Percentiles rank a stretch among this genome's conserved stretches.
Evolutionary conservation across 306 rosid genomes (phyloP).

Genomic region (Acacia melanoxylon): DNA sequence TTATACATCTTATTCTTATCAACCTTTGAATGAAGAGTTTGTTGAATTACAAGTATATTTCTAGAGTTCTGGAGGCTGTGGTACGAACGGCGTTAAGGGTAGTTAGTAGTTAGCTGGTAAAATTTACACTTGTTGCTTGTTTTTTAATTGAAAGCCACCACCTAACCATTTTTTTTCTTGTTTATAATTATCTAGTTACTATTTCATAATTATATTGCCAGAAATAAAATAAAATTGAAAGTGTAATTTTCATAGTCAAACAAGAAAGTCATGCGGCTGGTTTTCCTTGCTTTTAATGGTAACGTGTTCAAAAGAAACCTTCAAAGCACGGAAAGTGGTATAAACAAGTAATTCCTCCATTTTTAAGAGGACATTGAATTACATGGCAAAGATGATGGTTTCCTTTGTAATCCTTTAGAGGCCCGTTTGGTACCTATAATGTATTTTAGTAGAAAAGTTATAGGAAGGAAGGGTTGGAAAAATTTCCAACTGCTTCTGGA

Average conservation of each 20-base stretch:
- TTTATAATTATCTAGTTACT: background rate
- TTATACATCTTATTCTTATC: background rate
- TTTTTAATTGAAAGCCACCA: background rate
- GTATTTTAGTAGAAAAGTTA: no score
- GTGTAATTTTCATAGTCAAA: background rate
- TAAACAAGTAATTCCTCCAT: background rate
- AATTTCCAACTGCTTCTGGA: no score
- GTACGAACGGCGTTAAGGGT: background rate
- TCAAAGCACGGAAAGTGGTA: background rate
- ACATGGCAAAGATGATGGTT: background rate
- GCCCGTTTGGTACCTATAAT: no score
- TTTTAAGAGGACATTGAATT: background rate
- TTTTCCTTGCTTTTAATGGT: background rate
- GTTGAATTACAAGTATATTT: background rate
- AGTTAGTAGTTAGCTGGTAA: background rate
- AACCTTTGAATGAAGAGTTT: background rate
- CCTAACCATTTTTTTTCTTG: background rate
- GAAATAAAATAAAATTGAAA: background rate
- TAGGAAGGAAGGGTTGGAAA: no score
- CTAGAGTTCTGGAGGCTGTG: background rate
- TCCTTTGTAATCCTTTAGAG: no score
- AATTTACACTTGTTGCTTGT: background rate
- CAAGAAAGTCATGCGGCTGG: background rate
- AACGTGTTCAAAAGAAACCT: background rate
- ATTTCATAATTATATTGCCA: background rate